Evolutionary conservation across 116 monocot species (phyloP).

Genomic region (Zostera marina): DNA sequence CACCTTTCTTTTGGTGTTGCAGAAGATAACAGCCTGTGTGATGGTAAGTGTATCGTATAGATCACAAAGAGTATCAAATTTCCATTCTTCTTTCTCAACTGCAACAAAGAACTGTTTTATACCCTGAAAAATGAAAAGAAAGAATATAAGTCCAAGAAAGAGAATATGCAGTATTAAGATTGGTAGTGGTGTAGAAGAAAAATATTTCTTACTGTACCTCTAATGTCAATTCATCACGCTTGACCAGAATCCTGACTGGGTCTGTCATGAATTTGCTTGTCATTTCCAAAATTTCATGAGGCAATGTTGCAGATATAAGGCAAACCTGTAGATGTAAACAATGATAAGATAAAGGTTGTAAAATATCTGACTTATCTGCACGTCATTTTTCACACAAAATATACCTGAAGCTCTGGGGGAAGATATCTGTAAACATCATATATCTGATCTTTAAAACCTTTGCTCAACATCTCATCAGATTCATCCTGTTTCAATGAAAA

Average conservation of each 20-base stretch:
- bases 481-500: constrained; percentile 58
- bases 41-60: constrained; percentile 97
- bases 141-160: constrained; percentile 1
- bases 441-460: constrained; percentile 99
- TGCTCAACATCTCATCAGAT: constrained; percentile 98
- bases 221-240: constrained; percentile 99
- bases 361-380: neutral
- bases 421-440: constrained; percentile 99
- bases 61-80: constrained; percentile 96
- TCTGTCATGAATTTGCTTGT: constrained; percentile 99
- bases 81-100: constrained; percentile 99
- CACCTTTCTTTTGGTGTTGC: constrained; percentile 99
- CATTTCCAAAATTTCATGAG: constrained; percentile 96
- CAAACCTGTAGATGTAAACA: constrained; percentile 28
- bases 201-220: constrained; percentile 36
- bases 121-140: constrained; percentile 34
- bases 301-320: constrained; percentile 92
- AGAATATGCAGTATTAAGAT: neutral
- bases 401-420: constrained; percentile 92
- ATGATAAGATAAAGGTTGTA: neutral
- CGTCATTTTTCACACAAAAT: neutral
- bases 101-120: constrained; percentile 99
- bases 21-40: constrained; percentile 98
- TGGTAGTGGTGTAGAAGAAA: neutral
- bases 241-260: constrained; percentile 94